Evolutionary conservation across 106 monocot species (phyloP).

Genomic region (Phalaenopsis equestris): DNA sequence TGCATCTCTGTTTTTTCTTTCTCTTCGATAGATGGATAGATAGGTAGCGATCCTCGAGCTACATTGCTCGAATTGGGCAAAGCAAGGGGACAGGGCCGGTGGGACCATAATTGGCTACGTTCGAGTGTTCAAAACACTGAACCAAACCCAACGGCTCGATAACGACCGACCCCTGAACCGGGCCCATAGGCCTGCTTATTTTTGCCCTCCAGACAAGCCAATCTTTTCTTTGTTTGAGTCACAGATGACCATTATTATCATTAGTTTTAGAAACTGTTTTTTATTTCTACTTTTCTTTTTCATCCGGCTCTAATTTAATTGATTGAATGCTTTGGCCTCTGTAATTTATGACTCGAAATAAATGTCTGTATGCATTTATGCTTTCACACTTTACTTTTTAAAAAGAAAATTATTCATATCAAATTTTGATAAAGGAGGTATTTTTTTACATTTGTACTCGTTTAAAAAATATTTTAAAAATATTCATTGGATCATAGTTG

Average conservation of each 20-base stretch:
- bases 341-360: no score
- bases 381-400: not conserved
- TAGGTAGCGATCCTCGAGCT: not conserved
- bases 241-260: not conserved
- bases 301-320: no score
- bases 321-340: no score
- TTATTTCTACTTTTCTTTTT: no score
- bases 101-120: not conserved
- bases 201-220: not conserved
- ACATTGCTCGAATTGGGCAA: not conserved
- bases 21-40: not conserved
- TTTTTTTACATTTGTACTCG: no score
- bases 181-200: not conserved
- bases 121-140: not conserved
- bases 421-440: no score
- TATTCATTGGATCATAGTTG: not conserved
- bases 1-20: not conserved
- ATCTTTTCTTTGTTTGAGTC: not conserved
- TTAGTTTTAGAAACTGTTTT: no score
- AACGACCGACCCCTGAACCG: slow-evolving; percentile 3
- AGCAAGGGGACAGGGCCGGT: not conserved
- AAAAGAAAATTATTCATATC: no score
- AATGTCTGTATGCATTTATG: not conserved
- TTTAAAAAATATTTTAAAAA: not conserved
- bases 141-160: not conserved